phyloP scores from a whole-genome alignment of 1,284 basidiomycete species.

The Chondrostereum purpureum region DNA sequence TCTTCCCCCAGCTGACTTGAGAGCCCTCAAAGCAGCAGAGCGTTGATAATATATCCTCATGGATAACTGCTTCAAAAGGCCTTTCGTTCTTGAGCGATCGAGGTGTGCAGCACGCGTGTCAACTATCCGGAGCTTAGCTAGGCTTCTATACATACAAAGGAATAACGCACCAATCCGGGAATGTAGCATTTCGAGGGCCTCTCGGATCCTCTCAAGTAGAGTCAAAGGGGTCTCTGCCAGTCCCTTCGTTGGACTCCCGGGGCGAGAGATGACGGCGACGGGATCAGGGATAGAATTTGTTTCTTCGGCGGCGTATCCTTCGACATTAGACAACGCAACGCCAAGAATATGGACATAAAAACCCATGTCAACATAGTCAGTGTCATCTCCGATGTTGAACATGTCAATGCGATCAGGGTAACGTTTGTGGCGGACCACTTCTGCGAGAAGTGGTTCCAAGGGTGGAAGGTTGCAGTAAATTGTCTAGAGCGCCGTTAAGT shows the following conservation, averaged over 20 bases:
- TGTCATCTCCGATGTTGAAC: constrained; percentile 41
- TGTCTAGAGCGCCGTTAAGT: too few relatives aligned
- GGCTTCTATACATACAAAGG: neutral
- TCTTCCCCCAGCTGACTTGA: neutral
- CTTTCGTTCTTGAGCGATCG: constrained; percentile 65
- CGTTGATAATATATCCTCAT: constrained; percentile 62
- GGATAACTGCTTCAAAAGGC: constrained; percentile 51
- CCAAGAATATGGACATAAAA: constrained; percentile 48
- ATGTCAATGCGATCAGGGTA: constrained; percentile 21
- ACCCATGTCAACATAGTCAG: constrained; percentile 53
- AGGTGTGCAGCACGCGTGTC: constrained; percentile 67
- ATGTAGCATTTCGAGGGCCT: constrained; percentile 44
- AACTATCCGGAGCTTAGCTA: constrained; percentile 29
- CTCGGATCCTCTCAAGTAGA: constrained; percentile 40
- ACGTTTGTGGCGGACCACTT: constrained; percentile 27
- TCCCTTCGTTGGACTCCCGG: constrained; percentile 25
- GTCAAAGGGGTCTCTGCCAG: constrained; percentile 29
- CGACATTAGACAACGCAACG: constrained; percentile 49
- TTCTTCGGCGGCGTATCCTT: constrained; percentile 48
- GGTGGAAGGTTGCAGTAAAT: constrained; percentile 35
- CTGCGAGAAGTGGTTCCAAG: constrained; percentile 37
- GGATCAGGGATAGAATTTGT: constrained; percentile 17
- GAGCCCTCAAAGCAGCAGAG: constrained; percentile 22
- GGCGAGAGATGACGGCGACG: constrained; percentile 11
- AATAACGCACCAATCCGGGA: constrained; percentile 50